phyloP scores from a whole-genome alignment of 257 asterid genomes.

The Nicotiana attenuata region DNA sequence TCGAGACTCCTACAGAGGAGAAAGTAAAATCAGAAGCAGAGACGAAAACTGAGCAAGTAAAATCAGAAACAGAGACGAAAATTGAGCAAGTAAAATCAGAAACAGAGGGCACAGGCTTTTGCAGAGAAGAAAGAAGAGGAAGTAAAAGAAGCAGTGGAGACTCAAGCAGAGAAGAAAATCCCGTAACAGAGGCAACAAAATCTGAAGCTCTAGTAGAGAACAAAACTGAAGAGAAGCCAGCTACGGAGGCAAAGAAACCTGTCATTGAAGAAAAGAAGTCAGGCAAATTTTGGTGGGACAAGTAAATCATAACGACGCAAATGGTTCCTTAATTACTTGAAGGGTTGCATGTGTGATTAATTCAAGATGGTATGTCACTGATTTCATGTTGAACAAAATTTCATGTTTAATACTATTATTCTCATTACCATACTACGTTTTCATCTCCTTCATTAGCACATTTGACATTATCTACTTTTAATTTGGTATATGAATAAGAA shows the following conservation, averaged over 20 bases:
- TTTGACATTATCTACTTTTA: background rate
- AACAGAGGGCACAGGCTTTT: no score
- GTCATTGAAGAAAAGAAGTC: background rate
- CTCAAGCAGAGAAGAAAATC: background rate
- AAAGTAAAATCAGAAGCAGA: background rate
- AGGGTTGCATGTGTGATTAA: background rate
- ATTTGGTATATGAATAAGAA: background rate
- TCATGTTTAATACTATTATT: background rate
- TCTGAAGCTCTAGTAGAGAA: background rate
- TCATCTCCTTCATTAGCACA: background rate
- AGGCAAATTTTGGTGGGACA: constrained; percentile 9
- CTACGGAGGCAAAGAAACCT: background rate
- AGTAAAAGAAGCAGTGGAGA: background rate
- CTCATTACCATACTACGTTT: background rate
- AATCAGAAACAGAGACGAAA: background rate
- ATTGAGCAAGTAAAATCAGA: background rate
- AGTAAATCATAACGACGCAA: background rate
- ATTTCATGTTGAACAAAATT: background rate
- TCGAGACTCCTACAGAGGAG: background rate
- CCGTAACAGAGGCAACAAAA: background rate
- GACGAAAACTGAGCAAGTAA: background rate
- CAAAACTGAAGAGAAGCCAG: background rate
- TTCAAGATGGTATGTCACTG: background rate
- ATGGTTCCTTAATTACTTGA: background rate
- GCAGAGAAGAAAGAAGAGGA: constrained; percentile 11